Conservation (phyloP, 2,329 filamentous ascomycete species). For the Fulvia fulva region DNA sequence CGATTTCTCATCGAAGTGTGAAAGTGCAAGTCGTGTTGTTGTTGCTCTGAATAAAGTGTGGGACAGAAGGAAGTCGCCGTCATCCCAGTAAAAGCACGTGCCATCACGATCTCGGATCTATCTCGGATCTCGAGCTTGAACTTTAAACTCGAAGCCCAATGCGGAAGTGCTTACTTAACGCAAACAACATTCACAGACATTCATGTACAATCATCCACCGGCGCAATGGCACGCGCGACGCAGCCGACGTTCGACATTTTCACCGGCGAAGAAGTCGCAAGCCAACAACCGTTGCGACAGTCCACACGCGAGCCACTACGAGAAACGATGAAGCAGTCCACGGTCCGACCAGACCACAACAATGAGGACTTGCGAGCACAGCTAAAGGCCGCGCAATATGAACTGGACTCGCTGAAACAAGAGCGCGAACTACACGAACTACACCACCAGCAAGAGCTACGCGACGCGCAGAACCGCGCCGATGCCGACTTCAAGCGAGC, state of each 20-base stretch:
- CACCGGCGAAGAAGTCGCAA: constrained; percentile 37
- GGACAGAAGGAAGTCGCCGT: not conserved
- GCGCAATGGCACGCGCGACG: constrained; percentile 31
- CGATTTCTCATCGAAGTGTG: no score
- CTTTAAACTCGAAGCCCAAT: no score
- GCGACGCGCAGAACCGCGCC: constrained; percentile 73
- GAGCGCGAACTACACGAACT: constrained; percentile 77
- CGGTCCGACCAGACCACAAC: constrained; percentile 36
- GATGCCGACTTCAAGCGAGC: constrained; percentile 76
- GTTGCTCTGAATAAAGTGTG: no score
- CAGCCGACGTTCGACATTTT: constrained; percentile 50
- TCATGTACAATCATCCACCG: not conserved
- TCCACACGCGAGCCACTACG: constrained; percentile 34
- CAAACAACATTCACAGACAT: not conserved
- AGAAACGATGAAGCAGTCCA: constrained; percentile 44
- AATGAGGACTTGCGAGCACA: constrained; percentile 85
- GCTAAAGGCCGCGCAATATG: constrained; percentile 81
- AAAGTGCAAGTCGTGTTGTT: not conserved
- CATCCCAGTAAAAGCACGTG: not conserved
- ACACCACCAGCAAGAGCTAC: constrained; percentile 76
- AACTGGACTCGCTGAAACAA: constrained; percentile 79
- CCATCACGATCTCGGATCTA: not conserved
- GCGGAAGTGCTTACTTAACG: not conserved
- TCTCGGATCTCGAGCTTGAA: not conserved
- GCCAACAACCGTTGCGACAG: constrained; percentile 23